These are phyloP conservation scores for Lachnum nothofagi DNA, from an alignment of 2,329 filamentous ascomycete species.

Conservation along the genomic window DNA sequence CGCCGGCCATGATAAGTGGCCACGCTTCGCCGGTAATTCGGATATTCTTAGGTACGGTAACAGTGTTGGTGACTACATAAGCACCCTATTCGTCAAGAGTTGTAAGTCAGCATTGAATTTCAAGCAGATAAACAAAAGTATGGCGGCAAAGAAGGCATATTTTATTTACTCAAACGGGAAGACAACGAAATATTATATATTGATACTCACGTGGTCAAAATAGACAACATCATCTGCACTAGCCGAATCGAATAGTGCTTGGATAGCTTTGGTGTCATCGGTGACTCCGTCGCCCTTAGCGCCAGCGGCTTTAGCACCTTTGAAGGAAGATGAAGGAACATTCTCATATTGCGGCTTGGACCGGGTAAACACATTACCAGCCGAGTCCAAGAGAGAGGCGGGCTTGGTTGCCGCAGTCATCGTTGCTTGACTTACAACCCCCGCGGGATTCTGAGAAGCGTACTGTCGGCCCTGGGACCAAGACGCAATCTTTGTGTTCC, in stretches of 20 bases:
- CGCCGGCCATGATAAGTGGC: constrained; percentile 82
- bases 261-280: constrained; percentile 82
- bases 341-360: constrained; percentile 84
- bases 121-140: too few species aligned
- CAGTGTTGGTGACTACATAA: constrained; percentile 61
- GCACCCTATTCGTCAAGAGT: too few species aligned
- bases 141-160: too few species aligned
- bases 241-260: constrained; percentile 67
- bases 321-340: constrained; percentile 62
- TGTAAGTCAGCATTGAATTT: too few species aligned
- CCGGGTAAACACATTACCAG: constrained; percentile 71
- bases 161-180: too few species aligned
- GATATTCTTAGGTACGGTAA: constrained; percentile 71
- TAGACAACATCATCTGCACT: constrained; percentile 62
- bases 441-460: constrained; percentile 36
- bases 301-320: constrained; percentile 76
- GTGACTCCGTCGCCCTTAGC: constrained; percentile 82
- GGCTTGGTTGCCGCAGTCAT: constrained; percentile 59
- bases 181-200: too few species aligned
- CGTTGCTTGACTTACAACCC: constrained; percentile 55
- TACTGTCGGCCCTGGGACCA: constrained; percentile 81
- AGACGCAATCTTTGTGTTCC: constrained; percentile 62
- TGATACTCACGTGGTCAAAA: constrained; percentile 71
- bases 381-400: constrained; percentile 53
- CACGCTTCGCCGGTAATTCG: constrained; percentile 89